Base-by-base conservation (phyloP, 257 asterid genomes). In the Solanum corneliomulleri region DNA sequence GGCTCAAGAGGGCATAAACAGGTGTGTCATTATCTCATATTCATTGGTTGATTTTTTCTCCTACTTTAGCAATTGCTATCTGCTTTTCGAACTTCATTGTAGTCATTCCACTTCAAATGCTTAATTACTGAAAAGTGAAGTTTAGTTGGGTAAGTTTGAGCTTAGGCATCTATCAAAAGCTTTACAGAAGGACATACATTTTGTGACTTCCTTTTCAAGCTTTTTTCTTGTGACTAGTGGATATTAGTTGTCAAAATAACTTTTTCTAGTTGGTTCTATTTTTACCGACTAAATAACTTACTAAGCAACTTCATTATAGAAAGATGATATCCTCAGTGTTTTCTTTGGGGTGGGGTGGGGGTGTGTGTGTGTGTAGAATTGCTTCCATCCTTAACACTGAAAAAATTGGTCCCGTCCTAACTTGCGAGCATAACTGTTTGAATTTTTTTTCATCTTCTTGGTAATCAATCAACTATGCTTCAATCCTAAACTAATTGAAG, bases 1-100 rank as follows among this genome's bases (percentile, higher is more conserved):
- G 99, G 99, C 76, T 94, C 98, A 31, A 95, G 93, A 89, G 98
- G 99, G 84, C 92, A 94, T 90, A 94, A 95, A 85, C 99, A 96
- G 95, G 99, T 91, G n/a, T 86, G 68, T 33, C 12, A 41, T 42
- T 86, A 23, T 60, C n/a, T 78, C 64, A 85, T 31, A 29, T 29
- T 80, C 41, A 47, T 23, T 39, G 44, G 68, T 47, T 1, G 44
- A 47, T 29, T 80, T 80, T 16, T 18, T 49, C 44, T 10, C 44
- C 21, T 47, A 80, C 66, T 20, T 80, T 49, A 49, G 85, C 44
- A 47, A 49, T 49, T 52, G 21, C 85, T 49, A 18, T 29, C 85
- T 80, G 68, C 41, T 29, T 80, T 80, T 45, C 44, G 15, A 80
- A 47, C 29, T 80, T 80, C 68, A 47, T 27, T 80, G 68, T 29